A percentile compares a stretch with the other conserved stretches of the same genome.
Evolutionary conservation across 2,329 filamentous ascomycete genomes (phyloP).

Genomic region (Venturia aucupariae): DNA sequence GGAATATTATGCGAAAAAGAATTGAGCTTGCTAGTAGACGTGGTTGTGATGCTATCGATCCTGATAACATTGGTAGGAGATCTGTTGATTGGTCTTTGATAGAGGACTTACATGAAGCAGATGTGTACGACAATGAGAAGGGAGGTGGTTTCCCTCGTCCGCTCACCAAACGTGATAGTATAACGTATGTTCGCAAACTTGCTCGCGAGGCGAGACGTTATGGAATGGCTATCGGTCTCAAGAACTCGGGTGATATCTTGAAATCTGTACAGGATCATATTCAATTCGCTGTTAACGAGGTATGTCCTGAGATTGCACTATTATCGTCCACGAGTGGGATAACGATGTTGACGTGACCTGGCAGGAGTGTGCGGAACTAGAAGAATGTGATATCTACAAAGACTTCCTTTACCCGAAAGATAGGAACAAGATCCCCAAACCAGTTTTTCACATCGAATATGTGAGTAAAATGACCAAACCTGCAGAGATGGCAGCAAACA

Average conservation of each 20-base stretch:
- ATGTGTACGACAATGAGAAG: conserved; percentile 16
- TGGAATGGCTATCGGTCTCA: conserved; percentile 6
- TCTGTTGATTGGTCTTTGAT: not conserved
- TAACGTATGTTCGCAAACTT: conserved; percentile 2
- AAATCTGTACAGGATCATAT: not conserved
- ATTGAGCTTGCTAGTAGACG: conserved; percentile 22
- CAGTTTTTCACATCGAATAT: conserved; percentile 68
- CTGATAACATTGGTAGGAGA: conserved; percentile 21
- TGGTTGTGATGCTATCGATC: conserved; percentile 31
- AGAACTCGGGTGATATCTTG: conserved; percentile 6
- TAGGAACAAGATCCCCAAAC: conserved; percentile 43
- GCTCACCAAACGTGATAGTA: not conserved
- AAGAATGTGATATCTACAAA: conserved; percentile 44
- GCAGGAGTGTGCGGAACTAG: conserved; percentile 36
- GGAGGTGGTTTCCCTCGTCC: conserved; percentile 8
- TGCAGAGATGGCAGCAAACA: not conserved
- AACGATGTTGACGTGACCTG: not conserved
- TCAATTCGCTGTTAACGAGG: conserved; percentile 11
- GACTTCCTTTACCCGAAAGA: conserved; percentile 40
- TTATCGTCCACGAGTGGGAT: conserved; percentile 21
- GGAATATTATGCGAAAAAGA: conserved; percentile 22
- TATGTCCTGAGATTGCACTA: not conserved
- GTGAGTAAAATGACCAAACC: not conserved
- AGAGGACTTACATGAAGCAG: not conserved
- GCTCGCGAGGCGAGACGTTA: not conserved